phyloP scores from a whole-genome alignment of 306 rosid genomes.

The Purshia tridentata region DNA sequence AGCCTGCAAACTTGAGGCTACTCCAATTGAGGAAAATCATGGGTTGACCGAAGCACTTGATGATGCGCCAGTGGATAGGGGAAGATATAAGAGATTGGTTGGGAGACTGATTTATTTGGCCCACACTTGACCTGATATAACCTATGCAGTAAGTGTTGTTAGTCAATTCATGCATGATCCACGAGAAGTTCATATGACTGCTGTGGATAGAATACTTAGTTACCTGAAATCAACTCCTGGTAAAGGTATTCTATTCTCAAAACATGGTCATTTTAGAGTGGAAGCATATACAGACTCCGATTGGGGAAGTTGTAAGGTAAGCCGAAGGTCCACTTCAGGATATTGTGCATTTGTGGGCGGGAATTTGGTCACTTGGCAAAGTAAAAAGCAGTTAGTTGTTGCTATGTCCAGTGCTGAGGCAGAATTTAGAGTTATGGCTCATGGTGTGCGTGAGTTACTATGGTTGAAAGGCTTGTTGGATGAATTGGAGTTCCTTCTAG shows the following conservation, averaged over 20 bases:
- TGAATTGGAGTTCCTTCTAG: not conserved
- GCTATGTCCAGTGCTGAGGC: not conserved
- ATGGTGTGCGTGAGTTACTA: not conserved
- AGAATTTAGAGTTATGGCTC: not conserved
- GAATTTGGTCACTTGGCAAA: not conserved
- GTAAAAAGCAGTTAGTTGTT: not conserved
- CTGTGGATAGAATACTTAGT: not conserved
- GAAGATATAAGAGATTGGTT: not conserved
- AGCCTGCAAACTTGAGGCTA: not conserved
- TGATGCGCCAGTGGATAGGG: not conserved
- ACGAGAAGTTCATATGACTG: not conserved
- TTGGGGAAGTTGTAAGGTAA: not conserved
- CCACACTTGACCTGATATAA: not conserved
- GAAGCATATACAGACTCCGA: not conserved
- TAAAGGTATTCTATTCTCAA: not conserved
- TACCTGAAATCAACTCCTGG: not conserved
- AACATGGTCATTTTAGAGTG: not conserved
- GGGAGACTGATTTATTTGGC: not conserved
- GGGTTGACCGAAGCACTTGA: not conserved
- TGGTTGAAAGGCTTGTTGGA: not conserved
- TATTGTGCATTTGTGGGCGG: not conserved
- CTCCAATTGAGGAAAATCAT: not conserved
- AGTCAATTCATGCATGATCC: constrained; percentile 1
- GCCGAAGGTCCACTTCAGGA: not conserved
- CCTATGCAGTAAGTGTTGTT: not conserved